phyloP scores from a whole-genome alignment of 805 yeast genomes.

The Sugiyamaella boreocaroliniensis region DNA sequence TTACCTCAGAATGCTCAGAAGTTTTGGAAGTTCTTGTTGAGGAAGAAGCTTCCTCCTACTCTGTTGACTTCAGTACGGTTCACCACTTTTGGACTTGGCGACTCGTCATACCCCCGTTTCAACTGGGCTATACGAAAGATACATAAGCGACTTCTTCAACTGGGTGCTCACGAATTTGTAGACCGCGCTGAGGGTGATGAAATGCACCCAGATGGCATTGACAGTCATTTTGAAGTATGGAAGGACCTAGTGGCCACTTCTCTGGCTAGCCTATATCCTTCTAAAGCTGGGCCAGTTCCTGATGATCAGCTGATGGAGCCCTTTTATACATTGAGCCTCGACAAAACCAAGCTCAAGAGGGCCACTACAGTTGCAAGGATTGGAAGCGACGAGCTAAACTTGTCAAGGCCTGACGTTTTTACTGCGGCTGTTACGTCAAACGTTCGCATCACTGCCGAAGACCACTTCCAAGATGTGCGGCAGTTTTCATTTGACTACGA shows the following conservation, averaged over 20 bases:
- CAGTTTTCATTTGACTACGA: conserved; percentile 41
- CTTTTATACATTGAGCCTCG: conserved; percentile 27
- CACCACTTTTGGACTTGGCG: conserved; percentile 87
- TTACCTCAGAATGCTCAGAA: conserved; percentile 69
- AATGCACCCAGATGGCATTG: conserved; percentile 61
- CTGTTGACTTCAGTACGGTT: conserved; percentile 55
- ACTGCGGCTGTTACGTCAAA: conserved; percentile 47
- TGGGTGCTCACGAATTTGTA: conserved; percentile 71
- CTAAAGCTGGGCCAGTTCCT: conserved; percentile 14
- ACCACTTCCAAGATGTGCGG: conserved; percentile 90
- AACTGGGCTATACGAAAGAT: conserved; percentile 83
- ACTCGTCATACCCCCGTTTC: conserved; percentile 81
- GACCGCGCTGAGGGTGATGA: conserved; percentile 88
- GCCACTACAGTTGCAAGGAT: conserved; percentile 18
- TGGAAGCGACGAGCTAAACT: conserved; percentile 26
- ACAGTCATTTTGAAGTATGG: conserved; percentile 74
- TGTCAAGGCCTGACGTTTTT: conserved; percentile 26
- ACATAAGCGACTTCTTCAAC: conserved; percentile 67
- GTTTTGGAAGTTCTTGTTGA: conserved; percentile 69
- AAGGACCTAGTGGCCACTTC: conserved; percentile 42
- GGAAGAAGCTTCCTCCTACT: conserved; percentile 54
- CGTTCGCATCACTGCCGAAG: conserved; percentile 53
- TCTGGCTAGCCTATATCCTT: conserved; percentile 22
- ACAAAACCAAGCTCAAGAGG: conserved; percentile 28
- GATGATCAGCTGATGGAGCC: conserved; percentile 37